Conservation (phyloP, 495 filamentous ascomycete genomes). For the Penicillium turbatum region DNA sequence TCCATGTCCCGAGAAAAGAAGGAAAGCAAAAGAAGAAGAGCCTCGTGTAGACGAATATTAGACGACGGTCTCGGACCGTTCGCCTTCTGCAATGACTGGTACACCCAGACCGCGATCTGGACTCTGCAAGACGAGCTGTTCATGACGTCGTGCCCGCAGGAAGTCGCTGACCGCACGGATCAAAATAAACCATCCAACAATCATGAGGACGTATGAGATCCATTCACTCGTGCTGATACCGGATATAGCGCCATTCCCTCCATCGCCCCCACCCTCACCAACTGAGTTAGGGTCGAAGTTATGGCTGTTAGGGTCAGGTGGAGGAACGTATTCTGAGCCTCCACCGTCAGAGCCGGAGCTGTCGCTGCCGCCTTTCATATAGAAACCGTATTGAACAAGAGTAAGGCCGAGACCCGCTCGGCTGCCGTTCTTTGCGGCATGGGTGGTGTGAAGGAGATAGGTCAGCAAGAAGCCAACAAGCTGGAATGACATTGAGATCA, state of each 20-base stretch:
- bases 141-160: conserved; percentile 78
- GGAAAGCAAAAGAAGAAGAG: no score
- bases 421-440: conserved; percentile 96
- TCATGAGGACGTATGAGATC: conserved; percentile 92
- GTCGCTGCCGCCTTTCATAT: conserved; percentile 67
- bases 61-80: conserved; percentile 78
- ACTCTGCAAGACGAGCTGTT: conserved; percentile 88
- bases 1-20: conserved; percentile 1
- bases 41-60: conserved; percentile 34
- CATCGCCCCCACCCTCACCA: conserved; percentile 37
- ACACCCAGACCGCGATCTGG: conserved; percentile 84
- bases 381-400: conserved; percentile 94
- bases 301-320: conserved; percentile 84
- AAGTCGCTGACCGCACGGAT: conserved; percentile 89
- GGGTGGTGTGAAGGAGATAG: conserved; percentile 94
- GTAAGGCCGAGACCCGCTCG: conserved; percentile 91
- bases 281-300: conserved; percentile 76
- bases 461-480: conserved; percentile 96
- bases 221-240: conserved; percentile 71
- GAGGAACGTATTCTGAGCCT: conserved; percentile 51
- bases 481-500: conserved; percentile 98
- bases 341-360: conserved; percentile 45
- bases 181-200: conserved; percentile 96
- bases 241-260: conserved; percentile 32
- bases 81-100: conserved; percentile 83